Evolutionary conservation across 148 eudicot species (phyloP).

Genomic region (Rhododendron ferrugineum): DNA sequence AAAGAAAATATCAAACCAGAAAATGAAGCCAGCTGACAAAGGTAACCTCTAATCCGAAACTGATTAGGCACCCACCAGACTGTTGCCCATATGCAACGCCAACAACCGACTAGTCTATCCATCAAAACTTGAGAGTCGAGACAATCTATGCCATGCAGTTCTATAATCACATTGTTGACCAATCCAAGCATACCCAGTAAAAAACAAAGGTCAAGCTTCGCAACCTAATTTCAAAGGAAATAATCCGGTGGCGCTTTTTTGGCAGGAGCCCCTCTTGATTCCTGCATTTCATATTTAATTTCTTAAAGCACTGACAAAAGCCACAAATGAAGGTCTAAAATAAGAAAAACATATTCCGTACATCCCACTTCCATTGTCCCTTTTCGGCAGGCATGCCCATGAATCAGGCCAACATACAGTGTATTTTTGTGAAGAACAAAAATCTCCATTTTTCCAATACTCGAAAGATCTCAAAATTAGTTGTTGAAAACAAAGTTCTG

Average conservation of each 20-base stretch:
- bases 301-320: neutral
- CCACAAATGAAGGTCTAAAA: neutral
- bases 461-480: neutral
- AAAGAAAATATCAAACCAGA: neutral
- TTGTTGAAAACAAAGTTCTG: neutral
- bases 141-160: neutral
- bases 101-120: neutral
- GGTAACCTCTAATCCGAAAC: neutral
- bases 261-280: slow-evolving; percentile 89
- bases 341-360: neutral
- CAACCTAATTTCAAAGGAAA: slow-evolving; percentile 45
- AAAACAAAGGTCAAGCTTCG: neutral
- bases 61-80: neutral
- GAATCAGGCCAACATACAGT: neutral
- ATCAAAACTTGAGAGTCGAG: neutral
- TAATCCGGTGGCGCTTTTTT: slow-evolving; percentile 92
- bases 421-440: neutral
- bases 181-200: neutral
- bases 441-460: neutral
- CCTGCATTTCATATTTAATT: slow-evolving; percentile 47
- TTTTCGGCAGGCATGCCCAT: neutral
- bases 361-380: neutral
- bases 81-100: neutral
- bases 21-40: neutral
- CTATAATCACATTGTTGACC: neutral